These are phyloP conservation scores for Ogataea minuta DNA, from an alignment of 805 yeast genomes.

Conservation along the genomic window DNA sequence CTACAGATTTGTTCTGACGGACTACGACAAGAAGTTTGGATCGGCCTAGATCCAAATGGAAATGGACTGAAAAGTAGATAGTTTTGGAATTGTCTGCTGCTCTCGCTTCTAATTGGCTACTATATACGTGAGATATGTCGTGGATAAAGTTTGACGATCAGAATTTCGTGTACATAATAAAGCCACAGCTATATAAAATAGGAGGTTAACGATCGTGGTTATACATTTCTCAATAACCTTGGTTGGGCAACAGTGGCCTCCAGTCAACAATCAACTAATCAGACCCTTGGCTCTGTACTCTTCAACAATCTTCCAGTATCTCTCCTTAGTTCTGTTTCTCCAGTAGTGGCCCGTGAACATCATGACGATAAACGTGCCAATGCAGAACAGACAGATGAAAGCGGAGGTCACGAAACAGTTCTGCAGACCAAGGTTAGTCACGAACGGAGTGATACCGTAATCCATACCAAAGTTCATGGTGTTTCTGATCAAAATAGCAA, in stretches of 20 bases:
- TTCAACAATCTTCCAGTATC: slow-evolving; percentile 37
- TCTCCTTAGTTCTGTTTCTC: slow-evolving; percentile 34
- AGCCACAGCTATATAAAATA: too few species aligned
- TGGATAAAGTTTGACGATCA: too few species aligned
- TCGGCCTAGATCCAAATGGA: too few species aligned
- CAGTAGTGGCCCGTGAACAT: slow-evolving; percentile 35
- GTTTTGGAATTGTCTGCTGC: too few species aligned
- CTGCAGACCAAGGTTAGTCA: slow-evolving; percentile 49
- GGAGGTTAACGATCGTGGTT: not conserved
- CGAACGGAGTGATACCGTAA: slow-evolving; percentile 64
- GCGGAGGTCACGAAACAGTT: slow-evolving; percentile 58
- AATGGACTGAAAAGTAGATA: too few species aligned
- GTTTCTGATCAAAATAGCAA: slow-evolving; percentile 56
- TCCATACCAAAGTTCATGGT: slow-evolving; percentile 58
- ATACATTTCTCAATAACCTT: slow-evolving; percentile 17
- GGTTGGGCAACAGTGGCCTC: not conserved
- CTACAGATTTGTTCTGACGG: slow-evolving; percentile 62
- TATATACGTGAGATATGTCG: too few species aligned
- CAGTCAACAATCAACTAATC: slow-evolving; percentile 1
- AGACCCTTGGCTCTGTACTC: slow-evolving; percentile 6
- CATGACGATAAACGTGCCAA: slow-evolving; percentile 45
- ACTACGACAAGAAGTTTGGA: slow-evolving; percentile 38
- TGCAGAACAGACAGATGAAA: slow-evolving; percentile 47
- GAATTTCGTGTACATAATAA: too few species aligned
- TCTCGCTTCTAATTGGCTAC: too few species aligned